Evolutionary conservation across 352 stramenopile species (phyloP), one percentile per base, ranked within the genome.

Genomic region (Detonula confervacea): DNA sequence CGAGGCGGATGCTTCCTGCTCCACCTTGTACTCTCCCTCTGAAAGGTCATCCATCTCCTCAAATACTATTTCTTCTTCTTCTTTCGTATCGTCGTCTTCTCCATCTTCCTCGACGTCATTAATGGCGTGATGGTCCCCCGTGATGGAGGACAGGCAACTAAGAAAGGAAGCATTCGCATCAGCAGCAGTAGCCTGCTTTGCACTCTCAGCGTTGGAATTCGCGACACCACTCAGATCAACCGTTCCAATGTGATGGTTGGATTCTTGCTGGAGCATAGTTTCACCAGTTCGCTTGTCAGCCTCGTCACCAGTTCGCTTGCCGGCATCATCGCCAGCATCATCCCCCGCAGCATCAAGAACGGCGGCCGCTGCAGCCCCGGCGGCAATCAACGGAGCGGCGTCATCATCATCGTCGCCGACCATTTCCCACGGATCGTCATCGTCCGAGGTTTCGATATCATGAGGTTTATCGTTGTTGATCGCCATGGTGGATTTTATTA

Each of bases 391-490:
- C 51, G 29, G 35, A 16, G 47, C 54, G 25, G 33, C 42, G 18
- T 37, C 56, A 16, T 7, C 9, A 22, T 22, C 57, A 12, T 57
- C 52, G n/a, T 60, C 20, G 9, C 30, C 37, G 18, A 54, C 27
- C 29, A 68, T 63, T 37, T 67, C 55, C 55, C 52, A 59, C 18
- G n/a, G 29, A 44, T 61, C 25, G 2, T 52, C 54, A n/a, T 65
- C 35, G 6, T 61, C 55, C 2, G n/a, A 39, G 42, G 14, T 54
- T 0, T 47, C 37, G 42, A 27, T 35, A 39, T 56, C 20, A 12
- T 59, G 49, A 33, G 33, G 52, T 18, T 52, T 57, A 18, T 59
- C 25, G 9, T 46, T 68, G 47, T 60, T 76, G 42, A 76, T 42
- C 27, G 55, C 67, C 67, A 76, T 76, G 55, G 54, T 42, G 39